Evolutionary conservation across 1,284 basidiomycete genomes (phyloP).

Genomic region (Ustilago trichophora): DNA sequence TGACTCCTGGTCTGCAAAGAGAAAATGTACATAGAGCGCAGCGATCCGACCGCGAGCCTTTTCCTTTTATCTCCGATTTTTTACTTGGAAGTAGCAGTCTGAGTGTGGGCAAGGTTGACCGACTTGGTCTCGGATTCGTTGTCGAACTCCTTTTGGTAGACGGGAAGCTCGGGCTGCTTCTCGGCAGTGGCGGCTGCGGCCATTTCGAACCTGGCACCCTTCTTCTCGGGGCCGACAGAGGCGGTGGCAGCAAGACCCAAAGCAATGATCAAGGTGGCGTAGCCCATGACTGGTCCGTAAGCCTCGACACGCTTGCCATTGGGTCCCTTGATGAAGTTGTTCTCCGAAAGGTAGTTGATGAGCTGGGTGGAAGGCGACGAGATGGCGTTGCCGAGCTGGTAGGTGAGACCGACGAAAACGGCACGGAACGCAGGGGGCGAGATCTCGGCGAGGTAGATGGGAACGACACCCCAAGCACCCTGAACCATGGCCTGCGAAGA

Average conservation of each 20-base stretch:
- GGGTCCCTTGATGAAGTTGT: constrained; percentile 14
- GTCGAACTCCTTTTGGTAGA: constrained; percentile 23
- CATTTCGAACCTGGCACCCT: constrained; percentile 44
- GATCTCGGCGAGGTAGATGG: constrained; percentile 46
- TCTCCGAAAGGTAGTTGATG: constrained; percentile 52
- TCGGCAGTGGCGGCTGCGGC: constrained; percentile 42
- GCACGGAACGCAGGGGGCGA: constrained; percentile 50
- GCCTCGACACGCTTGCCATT: constrained; percentile 32
- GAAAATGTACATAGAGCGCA: not conserved
- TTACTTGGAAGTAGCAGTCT: constrained; percentile 14
- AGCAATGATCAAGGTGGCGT: constrained; percentile 51
- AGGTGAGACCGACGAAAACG: constrained; percentile 48
- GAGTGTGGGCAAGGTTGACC: constrained; percentile 18
- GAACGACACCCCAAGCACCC: constrained; percentile 52
- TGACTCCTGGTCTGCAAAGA: too few species aligned
- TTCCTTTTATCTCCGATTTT: too few species aligned
- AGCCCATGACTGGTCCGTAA: constrained; percentile 52
- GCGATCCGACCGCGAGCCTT: too few species aligned
- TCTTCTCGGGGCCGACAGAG: constrained; percentile 50
- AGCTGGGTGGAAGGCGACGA: constrained; percentile 66
- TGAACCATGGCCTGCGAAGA: constrained; percentile 39
- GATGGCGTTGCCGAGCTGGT: constrained; percentile 56
- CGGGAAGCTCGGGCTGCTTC: too few species aligned
- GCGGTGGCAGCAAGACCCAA: constrained; percentile 27
- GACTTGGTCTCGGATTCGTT: constrained; percentile 22